Percentiles rank a stretch among this genome's conserved stretches.
Evolutionary conservation across 106 monocot species (phyloP).

Genomic region (Xerophyta viscosa): DNA sequence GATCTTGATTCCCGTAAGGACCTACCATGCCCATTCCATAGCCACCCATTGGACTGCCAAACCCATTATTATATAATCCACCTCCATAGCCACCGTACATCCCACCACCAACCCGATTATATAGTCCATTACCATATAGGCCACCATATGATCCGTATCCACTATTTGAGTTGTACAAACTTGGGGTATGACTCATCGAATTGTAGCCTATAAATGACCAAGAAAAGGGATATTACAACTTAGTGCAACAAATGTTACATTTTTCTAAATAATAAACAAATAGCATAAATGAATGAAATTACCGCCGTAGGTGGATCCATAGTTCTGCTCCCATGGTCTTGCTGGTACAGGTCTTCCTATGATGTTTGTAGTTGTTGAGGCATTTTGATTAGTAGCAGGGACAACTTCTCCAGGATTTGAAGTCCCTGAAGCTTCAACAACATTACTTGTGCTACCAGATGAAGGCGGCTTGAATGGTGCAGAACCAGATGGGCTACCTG

Average conservation of each 20-base stretch:
- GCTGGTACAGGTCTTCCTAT: constrained; percentile 54
- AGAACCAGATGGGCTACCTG: constrained; percentile 49
- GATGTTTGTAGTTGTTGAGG: constrained; percentile 16
- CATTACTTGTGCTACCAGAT: constrained; percentile 68
- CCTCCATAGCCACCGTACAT: constrained; percentile 66
- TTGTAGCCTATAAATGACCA: constrained; percentile 37
- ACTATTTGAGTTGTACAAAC: constrained; percentile 40
- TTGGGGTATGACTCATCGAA: constrained; percentile 31
- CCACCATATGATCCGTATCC: constrained; percentile 42
- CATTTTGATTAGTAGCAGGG: constrained; percentile 21
- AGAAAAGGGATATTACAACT: constrained; percentile 11
- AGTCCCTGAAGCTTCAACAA: constrained; percentile 93
- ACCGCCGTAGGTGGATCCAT: constrained; percentile 77
- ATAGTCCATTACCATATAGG: too few relatives aligned
- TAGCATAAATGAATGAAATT: too few relatives aligned
- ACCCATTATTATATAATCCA: constrained; percentile 46
- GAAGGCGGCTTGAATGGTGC: constrained; percentile 86
- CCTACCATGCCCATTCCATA: constrained; percentile 49
- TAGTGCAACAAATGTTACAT: neutral
- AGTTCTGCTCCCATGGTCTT: constrained; percentile 89
- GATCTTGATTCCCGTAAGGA: constrained; percentile 75
- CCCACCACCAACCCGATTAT: too few relatives aligned
- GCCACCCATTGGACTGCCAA: constrained; percentile 38
- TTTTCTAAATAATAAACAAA: neutral
- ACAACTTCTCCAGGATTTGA: constrained; percentile 87